These are phyloP conservation scores for Murraya koenigii DNA, from an alignment of 345 rosid genomes.

Conservation along the genomic window DNA sequence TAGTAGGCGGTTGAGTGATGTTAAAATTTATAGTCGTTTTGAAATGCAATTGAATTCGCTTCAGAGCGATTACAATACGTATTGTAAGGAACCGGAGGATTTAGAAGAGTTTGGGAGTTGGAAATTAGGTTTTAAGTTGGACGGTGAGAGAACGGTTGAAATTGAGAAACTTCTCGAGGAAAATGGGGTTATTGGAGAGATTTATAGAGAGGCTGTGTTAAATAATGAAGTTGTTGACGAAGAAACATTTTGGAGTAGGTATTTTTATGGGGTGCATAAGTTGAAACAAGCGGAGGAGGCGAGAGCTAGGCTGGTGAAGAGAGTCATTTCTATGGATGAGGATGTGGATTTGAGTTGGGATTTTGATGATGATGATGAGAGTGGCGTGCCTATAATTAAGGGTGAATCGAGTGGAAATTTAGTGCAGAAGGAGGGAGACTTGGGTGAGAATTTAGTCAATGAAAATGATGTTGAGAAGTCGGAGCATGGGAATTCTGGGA, in stretches of 20 bases:
- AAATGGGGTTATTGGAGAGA: slow-evolving; percentile 34
- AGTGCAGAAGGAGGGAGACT: slow-evolving; percentile 3
- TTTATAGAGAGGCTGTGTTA: slow-evolving; percentile 37
- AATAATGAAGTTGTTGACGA: slow-evolving; percentile 46
- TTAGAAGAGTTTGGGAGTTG: slow-evolving; percentile 45
- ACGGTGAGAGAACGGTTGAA: slow-evolving; percentile 35
- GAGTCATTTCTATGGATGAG: slow-evolving; percentile 55
- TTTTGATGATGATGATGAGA: slow-evolving; percentile 45
- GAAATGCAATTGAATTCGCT: slow-evolving; percentile 57
- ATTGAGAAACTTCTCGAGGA: slow-evolving; percentile 35
- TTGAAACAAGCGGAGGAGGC: slow-evolving; percentile 64
- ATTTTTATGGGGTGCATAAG: slow-evolving; percentile 51
- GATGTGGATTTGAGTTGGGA: slow-evolving; percentile 87
- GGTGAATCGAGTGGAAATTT: slow-evolving; percentile 5
- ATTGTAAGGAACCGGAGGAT: slow-evolving; percentile 57
- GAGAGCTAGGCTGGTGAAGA: slow-evolving; percentile 58
- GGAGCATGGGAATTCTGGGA: not conserved
- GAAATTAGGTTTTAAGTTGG: slow-evolving; percentile 51
- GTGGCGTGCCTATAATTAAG: slow-evolving; percentile 2
- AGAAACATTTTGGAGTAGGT: slow-evolving; percentile 60
- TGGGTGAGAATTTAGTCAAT: not conserved
- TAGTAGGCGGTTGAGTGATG: slow-evolving; percentile 17
- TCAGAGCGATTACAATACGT: slow-evolving; percentile 48
- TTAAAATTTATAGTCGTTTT: slow-evolving; percentile 61
- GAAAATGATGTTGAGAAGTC: slow-evolving; percentile 1